A percentile compares a stretch with the other conserved stretches of the same genome.
phyloP scores from a whole-genome alignment of 2,329 filamentous ascomycete species.

The Juglanconis sp. region DNA sequence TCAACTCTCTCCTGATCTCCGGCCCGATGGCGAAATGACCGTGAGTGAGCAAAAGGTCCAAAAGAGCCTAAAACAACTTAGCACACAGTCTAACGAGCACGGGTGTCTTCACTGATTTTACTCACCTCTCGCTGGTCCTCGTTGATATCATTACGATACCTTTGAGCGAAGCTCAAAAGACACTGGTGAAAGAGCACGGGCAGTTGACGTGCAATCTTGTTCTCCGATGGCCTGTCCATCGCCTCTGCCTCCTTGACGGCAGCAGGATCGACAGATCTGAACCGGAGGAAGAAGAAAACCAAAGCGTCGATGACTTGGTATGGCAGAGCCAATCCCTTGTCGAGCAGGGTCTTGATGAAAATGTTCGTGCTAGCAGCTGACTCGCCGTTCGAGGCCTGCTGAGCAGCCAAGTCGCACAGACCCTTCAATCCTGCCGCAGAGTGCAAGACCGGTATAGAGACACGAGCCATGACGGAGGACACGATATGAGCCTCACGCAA shows the following conservation, averaged over 20 bases:
- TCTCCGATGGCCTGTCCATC: slow-evolving; percentile 42
- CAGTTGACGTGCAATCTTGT: slow-evolving; percentile 46
- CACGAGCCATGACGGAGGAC: slow-evolving; percentile 76
- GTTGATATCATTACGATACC: slow-evolving; percentile 93
- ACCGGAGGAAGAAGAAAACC: slow-evolving; percentile 95
- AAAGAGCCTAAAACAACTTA: slow-evolving; percentile 55
- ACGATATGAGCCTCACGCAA: slow-evolving; percentile 90
- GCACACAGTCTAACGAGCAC: background rate
- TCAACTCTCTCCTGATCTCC: slow-evolving; percentile 82
- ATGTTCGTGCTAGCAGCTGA: slow-evolving; percentile 90
- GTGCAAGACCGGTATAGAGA: slow-evolving; percentile 87
- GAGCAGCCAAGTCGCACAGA: slow-evolving; percentile 89
- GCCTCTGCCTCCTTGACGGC: slow-evolving; percentile 51
- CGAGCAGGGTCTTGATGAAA: slow-evolving; percentile 87
- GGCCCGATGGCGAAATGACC: slow-evolving; percentile 88
- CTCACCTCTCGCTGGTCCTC: slow-evolving; percentile 73
- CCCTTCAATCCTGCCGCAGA: slow-evolving; percentile 88
- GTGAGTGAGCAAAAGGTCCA: slow-evolving; percentile 80
- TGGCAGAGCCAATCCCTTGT: slow-evolving; percentile 95
- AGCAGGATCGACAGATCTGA: slow-evolving; percentile 66
- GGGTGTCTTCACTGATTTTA: background rate
- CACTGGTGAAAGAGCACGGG: slow-evolving; percentile 97
- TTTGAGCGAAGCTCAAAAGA: slow-evolving; percentile 84
- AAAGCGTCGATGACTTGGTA: slow-evolving; percentile 92
- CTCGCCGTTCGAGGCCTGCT: slow-evolving; percentile 81